Conservation (phyloP, 2,329 filamentous ascomycete genomes). For the Sporothrix pseudoabietina region DNA sequence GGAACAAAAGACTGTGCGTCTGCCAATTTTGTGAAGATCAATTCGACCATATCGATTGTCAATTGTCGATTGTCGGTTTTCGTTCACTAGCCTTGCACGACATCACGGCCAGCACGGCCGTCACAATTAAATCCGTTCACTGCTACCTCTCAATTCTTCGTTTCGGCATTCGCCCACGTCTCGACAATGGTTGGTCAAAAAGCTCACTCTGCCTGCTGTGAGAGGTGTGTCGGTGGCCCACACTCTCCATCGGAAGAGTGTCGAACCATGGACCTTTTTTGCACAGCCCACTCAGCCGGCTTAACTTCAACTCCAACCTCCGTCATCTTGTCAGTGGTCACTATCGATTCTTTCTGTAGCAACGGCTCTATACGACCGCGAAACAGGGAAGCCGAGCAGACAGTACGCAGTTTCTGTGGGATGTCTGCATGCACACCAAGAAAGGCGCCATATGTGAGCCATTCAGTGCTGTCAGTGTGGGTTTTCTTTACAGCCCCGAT, state of each 20-base stretch:
- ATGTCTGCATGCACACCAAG: neutral
- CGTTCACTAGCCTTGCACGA: neutral
- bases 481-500: neutral
- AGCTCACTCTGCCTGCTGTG: neutral
- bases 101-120: neutral
- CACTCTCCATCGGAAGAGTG: neutral
- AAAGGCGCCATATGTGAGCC: neutral
- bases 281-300: conserved; percentile 12
- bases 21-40: neutral
- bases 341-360: neutral
- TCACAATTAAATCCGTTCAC: neutral
- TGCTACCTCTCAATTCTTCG: neutral
- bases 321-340: neutral
- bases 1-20: neutral
- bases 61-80: neutral
- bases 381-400: neutral
- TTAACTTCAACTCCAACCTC: neutral
- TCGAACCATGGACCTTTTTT: conserved; percentile 5
- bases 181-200: neutral
- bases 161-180: neutral
- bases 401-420: neutral
- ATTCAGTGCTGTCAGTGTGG: neutral
- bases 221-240: neutral
- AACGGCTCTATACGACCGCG: neutral
- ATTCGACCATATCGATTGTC: neutral